Base-by-base conservation (phyloP, 192 early-diverging fungal genomes). In the Backusella australiensis region DNA sequence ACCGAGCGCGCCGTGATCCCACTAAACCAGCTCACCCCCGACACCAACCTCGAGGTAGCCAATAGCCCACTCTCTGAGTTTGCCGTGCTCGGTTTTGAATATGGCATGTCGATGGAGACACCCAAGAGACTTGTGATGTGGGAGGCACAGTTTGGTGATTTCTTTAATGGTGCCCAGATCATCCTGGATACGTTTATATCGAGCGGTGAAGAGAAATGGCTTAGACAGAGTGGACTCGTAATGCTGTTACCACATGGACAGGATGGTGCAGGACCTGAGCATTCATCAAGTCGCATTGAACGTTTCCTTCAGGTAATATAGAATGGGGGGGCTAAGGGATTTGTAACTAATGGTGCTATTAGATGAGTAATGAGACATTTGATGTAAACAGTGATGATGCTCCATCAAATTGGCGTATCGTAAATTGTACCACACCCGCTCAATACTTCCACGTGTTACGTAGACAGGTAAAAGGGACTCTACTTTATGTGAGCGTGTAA, bases 141-240 rank as follows among this genome's bases (percentile, higher is more conserved):
- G 97, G 97, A 98, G 79, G 96, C 96, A 1, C 97, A 99, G 85
- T 99, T 98, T 83, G 97, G 97, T 71, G 97, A 99, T 82, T 99
- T 99, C 80, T 95, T 95, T 89, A 98, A 98, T 80, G 94, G 93
- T 39, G 96, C 96, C 0, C 96, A 99, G 79, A 95, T 98, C 46
- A 94, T 96, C 23, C 93, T 98, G 75, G 97, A 99, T 84, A 96
- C 95, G 14, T 98, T 92, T 82, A 78, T 99, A 32, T 79, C 91
- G 5, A 92, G 89, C 69, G 94, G 96, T 39, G 96, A 99, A 81
- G 82, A 91, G 69, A 99, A 99, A 84, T 99, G 97, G 97, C 85
- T 99, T 73, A 86, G 95, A 72, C 96, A 97, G 79, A 92, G 91
- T 29, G 95, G 95, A 1, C 75, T 99, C 46, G 95, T 96, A 4